phyloP scores from a whole-genome alignment of 2,329 filamentous ascomycete species.

The Clonostachys chloroleuca region DNA sequence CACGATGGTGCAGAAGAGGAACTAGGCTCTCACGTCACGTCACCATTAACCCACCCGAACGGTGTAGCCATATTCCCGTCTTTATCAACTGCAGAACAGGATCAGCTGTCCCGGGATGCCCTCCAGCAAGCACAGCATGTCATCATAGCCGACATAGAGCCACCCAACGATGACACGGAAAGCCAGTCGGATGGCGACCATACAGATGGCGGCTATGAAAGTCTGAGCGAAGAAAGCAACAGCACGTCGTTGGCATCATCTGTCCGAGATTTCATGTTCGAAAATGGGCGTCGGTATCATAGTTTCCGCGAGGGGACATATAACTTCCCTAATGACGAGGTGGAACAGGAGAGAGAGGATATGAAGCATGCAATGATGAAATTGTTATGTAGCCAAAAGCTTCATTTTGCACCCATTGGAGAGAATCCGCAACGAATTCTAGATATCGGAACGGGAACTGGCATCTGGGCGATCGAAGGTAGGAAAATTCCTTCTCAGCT shows the following conservation, averaged over 20 bases:
- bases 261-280: constrained; percentile 35
- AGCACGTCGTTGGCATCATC: constrained; percentile 30
- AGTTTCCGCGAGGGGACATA: constrained; percentile 38
- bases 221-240: not conserved
- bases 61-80: too few relatives aligned
- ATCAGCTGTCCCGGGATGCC: too few relatives aligned
- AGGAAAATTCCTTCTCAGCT: not conserved
- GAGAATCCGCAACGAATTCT: constrained; percentile 16
- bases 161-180: too few relatives aligned
- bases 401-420: constrained; percentile 22
- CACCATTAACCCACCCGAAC: too few relatives aligned
- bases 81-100: too few relatives aligned
- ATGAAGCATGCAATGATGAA: constrained; percentile 15
- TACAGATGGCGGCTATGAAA: too few relatives aligned
- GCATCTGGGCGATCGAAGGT: not conserved
- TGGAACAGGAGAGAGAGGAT: constrained; percentile 17
- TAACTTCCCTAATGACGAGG: constrained; percentile 15
- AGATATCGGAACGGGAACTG: not conserved
- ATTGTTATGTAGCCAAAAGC: constrained; percentile 18
- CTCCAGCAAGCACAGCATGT: too few relatives aligned
- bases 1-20: too few relatives aligned
- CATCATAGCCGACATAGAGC: too few relatives aligned
- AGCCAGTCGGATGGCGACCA: too few relatives aligned
- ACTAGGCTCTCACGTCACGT: too few relatives aligned
- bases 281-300: constrained; percentile 44